phyloP scores from a whole-genome alignment of 352 stramenopile genomes.

The Phytophthora foliorum region DNA sequence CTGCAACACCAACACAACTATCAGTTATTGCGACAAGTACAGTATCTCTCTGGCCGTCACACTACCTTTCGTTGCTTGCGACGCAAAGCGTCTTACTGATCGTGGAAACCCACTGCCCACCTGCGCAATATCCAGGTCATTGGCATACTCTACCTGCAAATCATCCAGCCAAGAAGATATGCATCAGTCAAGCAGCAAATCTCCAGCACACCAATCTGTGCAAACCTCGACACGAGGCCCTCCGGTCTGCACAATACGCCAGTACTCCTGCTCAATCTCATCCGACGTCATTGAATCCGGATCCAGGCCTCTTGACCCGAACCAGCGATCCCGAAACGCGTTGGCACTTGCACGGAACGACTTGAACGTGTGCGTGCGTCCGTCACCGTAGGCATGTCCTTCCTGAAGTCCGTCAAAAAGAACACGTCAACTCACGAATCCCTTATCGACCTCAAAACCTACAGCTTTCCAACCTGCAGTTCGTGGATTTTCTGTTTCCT shows the following conservation, averaged over 20 bases:
- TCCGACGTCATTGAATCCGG: conserved; percentile 55
- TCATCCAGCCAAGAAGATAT: background rate
- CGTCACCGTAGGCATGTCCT: conserved; percentile 73
- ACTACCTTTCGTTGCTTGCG: conserved; percentile 43
- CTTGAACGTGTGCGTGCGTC: conserved; percentile 68
- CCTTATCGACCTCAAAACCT: background rate
- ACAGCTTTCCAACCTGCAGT: conserved; percentile 43
- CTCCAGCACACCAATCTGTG: background rate
- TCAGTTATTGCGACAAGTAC: conserved; percentile 5
- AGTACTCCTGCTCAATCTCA: conserved; percentile 91
- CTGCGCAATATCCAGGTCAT: conserved; percentile 86
- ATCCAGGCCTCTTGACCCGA: conserved; percentile 47
- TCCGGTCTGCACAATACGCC: conserved; percentile 84
- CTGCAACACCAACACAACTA: conserved; percentile 3
- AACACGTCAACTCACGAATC: background rate
- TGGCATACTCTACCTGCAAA: conserved; percentile 90
- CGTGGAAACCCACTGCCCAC: conserved; percentile 88
- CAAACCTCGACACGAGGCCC: conserved; percentile 42
- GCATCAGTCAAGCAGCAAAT: background rate
- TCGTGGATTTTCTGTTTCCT: conserved; percentile 95
- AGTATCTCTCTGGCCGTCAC: background rate
- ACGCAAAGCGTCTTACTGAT: conserved; percentile 43
- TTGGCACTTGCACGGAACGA: conserved; percentile 73
- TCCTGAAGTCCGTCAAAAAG: conserved; percentile 42
- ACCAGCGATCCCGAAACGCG: conserved; percentile 67